Conservation (phyloP, 352 stramenopile genomes). For the Albugo laibachii region DNA sequence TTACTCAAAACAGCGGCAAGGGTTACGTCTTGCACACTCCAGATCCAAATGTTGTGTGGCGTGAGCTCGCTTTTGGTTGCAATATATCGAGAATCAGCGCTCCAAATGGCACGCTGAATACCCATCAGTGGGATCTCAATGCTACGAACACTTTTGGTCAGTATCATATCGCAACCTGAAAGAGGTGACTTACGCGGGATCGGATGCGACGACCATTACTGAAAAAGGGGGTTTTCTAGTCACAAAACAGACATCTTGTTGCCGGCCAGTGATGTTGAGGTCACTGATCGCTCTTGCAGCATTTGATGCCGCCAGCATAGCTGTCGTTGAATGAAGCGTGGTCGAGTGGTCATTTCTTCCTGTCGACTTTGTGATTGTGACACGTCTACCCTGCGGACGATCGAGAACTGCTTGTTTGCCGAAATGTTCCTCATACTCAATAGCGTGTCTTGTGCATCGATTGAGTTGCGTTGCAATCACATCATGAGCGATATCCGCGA, state of each 20-base stretch:
- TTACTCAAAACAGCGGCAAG: constrained; percentile 35
- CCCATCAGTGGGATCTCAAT: constrained; percentile 55
- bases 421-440: constrained; percentile 55
- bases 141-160: constrained; percentile 10
- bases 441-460: constrained; percentile 23
- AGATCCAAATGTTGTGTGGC: constrained; percentile 74
- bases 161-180: neutral
- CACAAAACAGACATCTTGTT: constrained; percentile 44
- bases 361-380: constrained; percentile 12
- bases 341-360: constrained; percentile 5
- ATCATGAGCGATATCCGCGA: constrained; percentile 57
- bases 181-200: constrained; percentile 32
- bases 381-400: constrained; percentile 33
- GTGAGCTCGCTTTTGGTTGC: constrained; percentile 67
- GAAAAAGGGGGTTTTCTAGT: constrained; percentile 47
- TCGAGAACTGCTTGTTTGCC: constrained; percentile 24
- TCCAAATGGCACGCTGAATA: constrained; percentile 44
- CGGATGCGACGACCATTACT: constrained; percentile 31
- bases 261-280: constrained; percentile 9
- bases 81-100: constrained; percentile 38
- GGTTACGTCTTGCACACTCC: constrained; percentile 28
- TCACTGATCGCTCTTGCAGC: constrained; percentile 30
- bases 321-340: constrained; percentile 27
- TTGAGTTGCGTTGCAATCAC: constrained; percentile 20
- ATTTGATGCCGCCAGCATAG: constrained; percentile 30